Base-by-base conservation (phyloP, 2,329 filamentous ascomycete species). In the Penicillium sp. region DNA sequence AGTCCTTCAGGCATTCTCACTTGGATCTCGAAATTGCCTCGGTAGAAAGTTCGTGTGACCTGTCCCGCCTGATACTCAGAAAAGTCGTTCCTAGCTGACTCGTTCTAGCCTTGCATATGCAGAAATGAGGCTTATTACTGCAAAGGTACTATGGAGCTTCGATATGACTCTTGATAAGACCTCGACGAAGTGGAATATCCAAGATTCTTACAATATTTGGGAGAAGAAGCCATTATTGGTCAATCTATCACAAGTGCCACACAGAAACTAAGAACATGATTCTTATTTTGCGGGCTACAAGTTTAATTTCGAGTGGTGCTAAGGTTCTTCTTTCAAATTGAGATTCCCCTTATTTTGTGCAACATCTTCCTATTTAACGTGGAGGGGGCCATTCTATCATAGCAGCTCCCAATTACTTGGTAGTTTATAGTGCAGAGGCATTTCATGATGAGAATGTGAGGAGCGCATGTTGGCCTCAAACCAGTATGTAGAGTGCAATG, bases 21-120 rank as follows among this genome's bases (percentile, higher is more conserved):
- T 64, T 51, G 68, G 69, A 3, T 62, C 65, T 4, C 55, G 67
- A 3, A 66, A 63, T 28, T 70, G 67, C 36, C 51, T 70, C 6
- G 67, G 68, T 14, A 65, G 50, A 42, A 67, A 69, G 66, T 68
- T 52, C 48, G 62, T 52, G n/a, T n/a, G n/a, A 4, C 29, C 21
- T 10, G 21, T 8, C 18, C 8, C 18, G 2, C 3, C 5, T 19
- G 9, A 7, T 4, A 37, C 16, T 21, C 8, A 3, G 7, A 37
- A 9, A 11, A 10, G 11, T 18, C 50, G 16, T 18, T 51, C 33
- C 23, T 31, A 55, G 26, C 34, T 37, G 13, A 29, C 10, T 9
- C 51, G 2, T 43, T 16, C 18, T 19, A 67, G 65, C 44, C 54
- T 67, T 54, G 71, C 71, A 2, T 76, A 76, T 58, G 67, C 58